phyloP scores from a whole-genome alignment of 768 basidiomycete genomes.

The Hericium alpestre region DNA sequence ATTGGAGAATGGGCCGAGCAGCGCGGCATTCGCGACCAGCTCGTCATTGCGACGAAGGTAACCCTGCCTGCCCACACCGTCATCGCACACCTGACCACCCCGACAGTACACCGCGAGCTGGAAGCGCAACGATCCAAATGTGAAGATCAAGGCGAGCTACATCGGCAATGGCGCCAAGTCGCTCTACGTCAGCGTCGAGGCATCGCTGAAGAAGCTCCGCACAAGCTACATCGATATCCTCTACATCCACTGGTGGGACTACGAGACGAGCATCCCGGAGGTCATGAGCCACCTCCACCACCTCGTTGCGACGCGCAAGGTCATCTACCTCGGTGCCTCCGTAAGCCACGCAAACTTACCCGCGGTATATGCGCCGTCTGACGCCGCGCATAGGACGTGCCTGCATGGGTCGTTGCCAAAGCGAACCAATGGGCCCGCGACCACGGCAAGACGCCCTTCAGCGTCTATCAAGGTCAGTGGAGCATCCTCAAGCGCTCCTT shows the following conservation, averaged over 20 bases:
- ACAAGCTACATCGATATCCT: background rate
- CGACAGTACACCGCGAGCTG: conserved; percentile 4
- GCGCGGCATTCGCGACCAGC: conserved; percentile 23
- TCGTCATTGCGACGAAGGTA: conserved; percentile 20
- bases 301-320: too few species aligned
- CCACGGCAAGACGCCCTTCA: conserved; percentile 31
- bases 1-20: conserved; percentile 30
- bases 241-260: too few species aligned
- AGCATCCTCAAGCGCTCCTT: conserved; percentile 26
- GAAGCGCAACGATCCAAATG: conserved; percentile 7
- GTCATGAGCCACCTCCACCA: too few species aligned
- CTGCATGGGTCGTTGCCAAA: conserved; percentile 28
- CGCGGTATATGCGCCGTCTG: too few species aligned
- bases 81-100: background rate
- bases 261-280: too few species aligned
- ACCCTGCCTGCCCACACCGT: background rate
- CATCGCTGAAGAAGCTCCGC: too few species aligned
- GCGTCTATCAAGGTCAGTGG: conserved; percentile 31
- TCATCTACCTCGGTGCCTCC: too few species aligned
- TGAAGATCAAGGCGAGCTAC: conserved; percentile 15
- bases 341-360: too few species aligned
- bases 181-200: too few species aligned
- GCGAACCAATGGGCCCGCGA: conserved; percentile 29
- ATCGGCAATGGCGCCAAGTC: conserved; percentile 26
- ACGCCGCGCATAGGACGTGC: conserved; percentile 16